These are phyloP conservation scores for Wickerhamiella dianesei DNA, from an alignment of 805 yeast species.

Conservation along the genomic window DNA sequence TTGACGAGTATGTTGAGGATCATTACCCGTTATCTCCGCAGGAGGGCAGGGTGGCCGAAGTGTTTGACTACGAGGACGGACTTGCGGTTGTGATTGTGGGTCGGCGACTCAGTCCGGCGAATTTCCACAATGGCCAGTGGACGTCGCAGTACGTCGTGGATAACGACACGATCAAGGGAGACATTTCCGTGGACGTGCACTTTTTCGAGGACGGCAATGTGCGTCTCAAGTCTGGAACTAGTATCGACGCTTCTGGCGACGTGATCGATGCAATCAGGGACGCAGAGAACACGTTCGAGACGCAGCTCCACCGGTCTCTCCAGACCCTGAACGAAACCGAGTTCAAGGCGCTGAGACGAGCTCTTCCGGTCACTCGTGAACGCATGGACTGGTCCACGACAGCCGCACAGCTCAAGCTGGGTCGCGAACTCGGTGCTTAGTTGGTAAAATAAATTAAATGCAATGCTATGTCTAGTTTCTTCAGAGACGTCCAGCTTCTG, in stretches of 20 bases:
- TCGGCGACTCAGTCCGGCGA: conserved; percentile 54
- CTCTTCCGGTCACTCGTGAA: conserved; percentile 80
- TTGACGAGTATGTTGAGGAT: conserved; percentile 42
- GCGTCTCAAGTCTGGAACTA: conserved; percentile 41
- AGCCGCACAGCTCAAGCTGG: conserved; percentile 76
- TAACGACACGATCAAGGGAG: conserved; percentile 34
- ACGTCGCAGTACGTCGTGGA: conserved; percentile 43
- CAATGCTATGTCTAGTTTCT: background rate
- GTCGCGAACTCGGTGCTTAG: conserved; percentile 27
- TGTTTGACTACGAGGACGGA: conserved; percentile 27
- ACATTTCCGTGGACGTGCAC: conserved; percentile 60
- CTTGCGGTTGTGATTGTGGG: conserved; percentile 48
- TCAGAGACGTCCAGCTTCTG: background rate
- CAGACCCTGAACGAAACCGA: conserved; percentile 59
- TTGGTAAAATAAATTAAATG: background rate
- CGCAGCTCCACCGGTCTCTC: conserved; percentile 47
- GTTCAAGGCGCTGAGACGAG: conserved; percentile 78
- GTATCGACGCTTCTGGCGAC: conserved; percentile 13
- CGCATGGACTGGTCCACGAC: conserved; percentile 93
- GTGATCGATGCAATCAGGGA: conserved; percentile 28
- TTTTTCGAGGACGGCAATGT: conserved; percentile 96
- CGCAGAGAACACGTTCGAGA: conserved; percentile 48
- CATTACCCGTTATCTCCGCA: conserved; percentile 48
- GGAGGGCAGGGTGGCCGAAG: conserved; percentile 28
- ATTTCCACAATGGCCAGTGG: conserved; percentile 89